A percentile compares a stretch with the other conserved stretches of the same genome.
These are phyloP conservation scores for Neotropicomus parvogracilis DNA, from an alignment of 1,284 basidiomycete species.

Conservation along the genomic window DNA sequence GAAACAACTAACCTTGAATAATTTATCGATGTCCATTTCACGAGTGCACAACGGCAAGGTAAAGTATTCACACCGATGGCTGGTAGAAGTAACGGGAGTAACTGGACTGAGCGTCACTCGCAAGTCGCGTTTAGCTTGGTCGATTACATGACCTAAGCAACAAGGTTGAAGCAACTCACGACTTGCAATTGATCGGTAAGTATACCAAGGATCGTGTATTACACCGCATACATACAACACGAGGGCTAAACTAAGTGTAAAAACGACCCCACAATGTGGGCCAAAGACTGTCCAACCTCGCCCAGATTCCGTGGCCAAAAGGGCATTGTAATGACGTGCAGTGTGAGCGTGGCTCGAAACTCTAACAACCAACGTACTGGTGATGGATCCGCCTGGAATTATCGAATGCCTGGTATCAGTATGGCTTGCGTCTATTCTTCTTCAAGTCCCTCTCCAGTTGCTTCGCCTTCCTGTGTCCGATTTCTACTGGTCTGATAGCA, in stretches of 20 bases:
- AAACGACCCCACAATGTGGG: background rate
- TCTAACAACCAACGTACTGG: constrained; percentile 29
- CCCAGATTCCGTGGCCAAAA: constrained; percentile 5
- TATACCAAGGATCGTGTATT: background rate
- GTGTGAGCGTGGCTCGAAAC: constrained; percentile 22
- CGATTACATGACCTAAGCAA: constrained; percentile 21
- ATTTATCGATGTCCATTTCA: constrained; percentile 72
- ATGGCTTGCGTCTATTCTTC: constrained; percentile 76
- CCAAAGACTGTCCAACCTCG: constrained; percentile 8
- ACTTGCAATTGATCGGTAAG: no score
- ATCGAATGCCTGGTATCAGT: constrained; percentile 38
- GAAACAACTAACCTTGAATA: constrained; percentile 65
- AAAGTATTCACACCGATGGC: no score
- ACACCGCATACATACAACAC: constrained; percentile 5
- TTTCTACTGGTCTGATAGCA: constrained; percentile 86
- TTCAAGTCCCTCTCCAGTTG: constrained; percentile 77
- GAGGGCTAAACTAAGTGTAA: constrained; percentile 4
- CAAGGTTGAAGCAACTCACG: background rate
- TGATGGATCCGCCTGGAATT: constrained; percentile 10
- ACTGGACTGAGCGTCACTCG: no score
- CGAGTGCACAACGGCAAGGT: background rate
- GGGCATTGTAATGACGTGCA: constrained; percentile 10
- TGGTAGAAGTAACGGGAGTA: no score
- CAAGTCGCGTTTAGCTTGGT: no score
- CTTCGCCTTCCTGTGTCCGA: constrained; percentile 86